phyloP scores from a whole-genome alignment of 139 green algal genomes.

The Microglena sp. region DNA sequence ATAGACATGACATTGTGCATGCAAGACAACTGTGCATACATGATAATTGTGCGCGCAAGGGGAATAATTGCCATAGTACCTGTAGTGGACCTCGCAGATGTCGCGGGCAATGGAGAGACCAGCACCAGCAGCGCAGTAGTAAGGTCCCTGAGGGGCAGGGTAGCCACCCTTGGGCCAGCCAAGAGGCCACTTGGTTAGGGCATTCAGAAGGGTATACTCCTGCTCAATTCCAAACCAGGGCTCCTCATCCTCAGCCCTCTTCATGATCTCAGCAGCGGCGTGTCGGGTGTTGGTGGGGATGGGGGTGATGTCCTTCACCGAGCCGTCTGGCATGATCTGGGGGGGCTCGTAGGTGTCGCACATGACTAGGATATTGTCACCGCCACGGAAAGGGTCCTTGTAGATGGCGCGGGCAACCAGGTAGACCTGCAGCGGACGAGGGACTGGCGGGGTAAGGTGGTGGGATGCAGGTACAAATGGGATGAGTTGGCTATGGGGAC shows the following conservation, averaged over 20 bases:
- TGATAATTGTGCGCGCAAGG: too few relatives aligned
- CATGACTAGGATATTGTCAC: slow-evolving; percentile 93
- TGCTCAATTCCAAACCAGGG: slow-evolving; percentile 96
- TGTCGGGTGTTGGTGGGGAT: slow-evolving; percentile 90
- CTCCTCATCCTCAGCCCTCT: slow-evolving; percentile 58
- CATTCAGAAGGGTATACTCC: slow-evolving; percentile 97
- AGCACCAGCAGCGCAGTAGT: slow-evolving; percentile 91
- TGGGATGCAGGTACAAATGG: too few relatives aligned
- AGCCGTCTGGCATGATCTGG: slow-evolving; percentile 50
- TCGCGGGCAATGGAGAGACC: slow-evolving; percentile 87
- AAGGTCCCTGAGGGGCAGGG: slow-evolving; percentile 79
- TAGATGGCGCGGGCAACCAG: slow-evolving; percentile 66
- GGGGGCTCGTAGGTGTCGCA: slow-evolving; percentile 88
- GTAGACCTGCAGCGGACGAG: too few relatives aligned
- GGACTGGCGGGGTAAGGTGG: too few relatives aligned
- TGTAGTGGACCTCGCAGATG: slow-evolving; percentile 92
- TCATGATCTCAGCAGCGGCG: slow-evolving; percentile 53
- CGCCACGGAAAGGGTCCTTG: too few relatives aligned
- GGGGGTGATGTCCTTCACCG: slow-evolving; percentile 42
- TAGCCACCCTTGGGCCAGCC: slow-evolving; percentile 88
- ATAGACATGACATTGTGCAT: too few relatives aligned
- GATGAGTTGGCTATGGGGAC: too few relatives aligned
- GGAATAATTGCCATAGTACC: too few relatives aligned
- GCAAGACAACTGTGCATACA: too few relatives aligned
- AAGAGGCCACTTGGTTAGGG: slow-evolving; percentile 91